Percentiles rank a stretch among this genome's conserved stretches.
These are phyloP conservation scores for Euphorbia celastroides DNA, from an alignment of 441 rosid genomes.

Conservation along the genomic window DNA sequence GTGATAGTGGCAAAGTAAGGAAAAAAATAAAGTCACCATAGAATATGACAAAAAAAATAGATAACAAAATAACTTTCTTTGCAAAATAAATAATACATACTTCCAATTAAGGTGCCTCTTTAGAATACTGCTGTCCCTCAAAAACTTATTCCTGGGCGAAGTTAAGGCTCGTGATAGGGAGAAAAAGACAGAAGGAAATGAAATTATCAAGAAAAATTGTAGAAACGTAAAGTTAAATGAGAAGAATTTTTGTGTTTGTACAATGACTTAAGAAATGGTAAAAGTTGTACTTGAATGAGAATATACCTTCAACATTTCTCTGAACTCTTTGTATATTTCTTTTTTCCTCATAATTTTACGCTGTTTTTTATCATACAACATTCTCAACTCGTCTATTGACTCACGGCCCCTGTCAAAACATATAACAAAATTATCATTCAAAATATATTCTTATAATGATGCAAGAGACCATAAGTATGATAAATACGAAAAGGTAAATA, in stretches of 20 bases:
- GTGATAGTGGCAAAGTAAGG: no score
- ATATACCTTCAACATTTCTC: conserved; percentile 63
- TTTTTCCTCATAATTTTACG: conserved; percentile 59
- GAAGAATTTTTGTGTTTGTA: not conserved
- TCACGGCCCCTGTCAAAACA: conserved; percentile 64
- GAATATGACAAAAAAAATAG: conserved; percentile 6
- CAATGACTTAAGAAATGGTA: not conserved
- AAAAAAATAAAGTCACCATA: no score
- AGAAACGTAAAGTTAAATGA: not conserved
- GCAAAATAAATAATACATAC: conserved; percentile 35
- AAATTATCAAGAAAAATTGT: not conserved
- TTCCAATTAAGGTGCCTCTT: conserved; percentile 69
- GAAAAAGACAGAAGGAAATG: not conserved
- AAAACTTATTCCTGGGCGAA: conserved; percentile 55
- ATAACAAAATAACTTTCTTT: not conserved
- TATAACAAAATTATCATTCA: conserved; percentile 7
- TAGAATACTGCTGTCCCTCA: conserved; percentile 47
- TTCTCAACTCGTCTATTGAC: conserved; percentile 83
- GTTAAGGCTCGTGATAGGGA: conserved; percentile 30
- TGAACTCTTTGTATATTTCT: conserved; percentile 41
- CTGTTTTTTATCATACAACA: conserved; percentile 55
- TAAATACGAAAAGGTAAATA: not conserved
- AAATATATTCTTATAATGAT: conserved; percentile 6
- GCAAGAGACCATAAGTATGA: conserved; percentile 21
- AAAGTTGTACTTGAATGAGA: not conserved